These are phyloP conservation scores for Cystobasidium pallidum DNA, from an alignment of 1,284 basidiomycete genomes.

Conservation along the genomic window DNA sequence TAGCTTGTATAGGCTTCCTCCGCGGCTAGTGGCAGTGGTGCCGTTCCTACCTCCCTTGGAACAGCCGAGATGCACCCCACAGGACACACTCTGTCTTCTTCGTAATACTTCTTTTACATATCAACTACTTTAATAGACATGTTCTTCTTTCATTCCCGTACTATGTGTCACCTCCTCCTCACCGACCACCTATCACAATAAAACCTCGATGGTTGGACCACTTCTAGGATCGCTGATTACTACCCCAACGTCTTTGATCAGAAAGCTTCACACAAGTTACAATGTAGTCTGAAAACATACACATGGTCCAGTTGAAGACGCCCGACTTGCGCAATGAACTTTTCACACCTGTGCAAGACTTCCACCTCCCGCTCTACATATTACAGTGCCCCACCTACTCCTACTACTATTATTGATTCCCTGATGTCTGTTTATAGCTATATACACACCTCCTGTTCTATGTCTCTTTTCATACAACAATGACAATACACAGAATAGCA, in stretches of 20 bases:
- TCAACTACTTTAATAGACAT: background rate
- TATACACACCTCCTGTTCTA: background rate
- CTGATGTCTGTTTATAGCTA: background rate
- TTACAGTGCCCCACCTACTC: background rate
- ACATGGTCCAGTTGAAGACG: too few species aligned
- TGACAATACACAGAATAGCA: background rate
- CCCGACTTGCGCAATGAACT: too few species aligned
- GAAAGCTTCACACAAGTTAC: too few species aligned
- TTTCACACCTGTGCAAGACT: too few species aligned
- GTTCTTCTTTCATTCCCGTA: background rate
- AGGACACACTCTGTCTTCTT: constrained; percentile 13
- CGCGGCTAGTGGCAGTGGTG: constrained; percentile 20
- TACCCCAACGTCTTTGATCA: too few species aligned
- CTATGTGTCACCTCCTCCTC: too few species aligned
- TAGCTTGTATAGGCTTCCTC: constrained; percentile 31
- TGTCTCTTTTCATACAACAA: constrained; percentile 4
- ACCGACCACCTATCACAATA: too few species aligned
- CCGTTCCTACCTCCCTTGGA: background rate
- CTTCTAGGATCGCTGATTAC: too few species aligned
- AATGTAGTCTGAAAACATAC: too few species aligned
- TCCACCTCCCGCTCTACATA: background rate
- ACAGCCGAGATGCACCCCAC: constrained; percentile 35
- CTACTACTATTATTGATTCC: background rate
- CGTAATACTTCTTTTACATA: constrained; percentile 9
- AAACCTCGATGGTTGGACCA: too few species aligned